phyloP scores from a whole-genome alignment of 306 rosid genomes.

The Cajanus cajan region DNA sequence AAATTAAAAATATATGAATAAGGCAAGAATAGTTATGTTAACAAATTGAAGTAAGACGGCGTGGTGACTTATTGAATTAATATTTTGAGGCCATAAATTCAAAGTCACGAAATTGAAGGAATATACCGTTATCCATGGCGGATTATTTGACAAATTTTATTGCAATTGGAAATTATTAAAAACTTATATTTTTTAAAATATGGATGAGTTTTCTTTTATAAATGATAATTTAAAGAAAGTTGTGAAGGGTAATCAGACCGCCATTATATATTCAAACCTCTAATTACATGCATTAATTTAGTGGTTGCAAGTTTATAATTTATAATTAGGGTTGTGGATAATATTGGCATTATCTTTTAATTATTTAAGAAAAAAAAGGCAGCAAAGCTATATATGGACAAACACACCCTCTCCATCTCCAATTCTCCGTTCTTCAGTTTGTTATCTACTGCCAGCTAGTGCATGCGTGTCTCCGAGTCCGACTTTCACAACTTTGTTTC shows the following conservation, averaged over 20 bases:
- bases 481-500: neutral
- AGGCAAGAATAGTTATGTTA: neutral
- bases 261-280: neutral
- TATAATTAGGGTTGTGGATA: conserved; percentile 18
- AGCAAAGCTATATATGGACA: neutral
- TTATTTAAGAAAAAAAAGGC: neutral
- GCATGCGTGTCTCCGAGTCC: conserved; percentile 17
- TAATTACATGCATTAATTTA: conserved; percentile 2
- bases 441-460: conserved; percentile 7
- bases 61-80: neutral
- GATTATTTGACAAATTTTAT: neutral
- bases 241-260: neutral
- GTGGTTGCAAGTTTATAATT: neutral
- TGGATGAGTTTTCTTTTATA: neutral
- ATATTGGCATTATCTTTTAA: neutral
- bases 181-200: neutral
- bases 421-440: neutral
- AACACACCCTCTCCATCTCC: neutral
- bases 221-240: neutral
- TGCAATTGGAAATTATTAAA: neutral
- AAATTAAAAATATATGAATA: neutral
- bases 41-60: neutral
- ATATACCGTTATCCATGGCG: neutral
- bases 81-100: neutral
- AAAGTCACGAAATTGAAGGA: neutral